Conservation (phyloP, 495 filamentous ascomycete genomes). For the Corynascus novoguineensis region DNA sequence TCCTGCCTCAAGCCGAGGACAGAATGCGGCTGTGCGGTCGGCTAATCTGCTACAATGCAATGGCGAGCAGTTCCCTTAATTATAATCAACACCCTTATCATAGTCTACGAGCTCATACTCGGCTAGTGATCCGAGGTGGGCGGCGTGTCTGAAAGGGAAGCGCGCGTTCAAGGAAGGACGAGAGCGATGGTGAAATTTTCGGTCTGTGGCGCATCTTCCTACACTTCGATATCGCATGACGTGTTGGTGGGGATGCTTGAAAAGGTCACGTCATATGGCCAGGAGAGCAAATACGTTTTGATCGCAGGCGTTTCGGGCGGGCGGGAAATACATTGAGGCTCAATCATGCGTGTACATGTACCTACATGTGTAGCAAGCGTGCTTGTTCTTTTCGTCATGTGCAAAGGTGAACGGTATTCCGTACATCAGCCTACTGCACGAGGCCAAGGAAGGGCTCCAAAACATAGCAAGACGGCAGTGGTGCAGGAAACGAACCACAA, state of each 20-base stretch:
- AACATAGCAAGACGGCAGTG: neutral
- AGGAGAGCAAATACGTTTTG: neutral
- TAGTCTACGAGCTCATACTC: conserved; percentile 81
- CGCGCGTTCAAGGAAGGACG: neutral
- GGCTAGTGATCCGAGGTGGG: conserved; percentile 50
- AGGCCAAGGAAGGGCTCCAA: neutral
- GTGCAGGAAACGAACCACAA: neutral
- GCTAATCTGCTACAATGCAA: neutral
- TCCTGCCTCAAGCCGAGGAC: neutral
- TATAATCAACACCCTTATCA: conserved; percentile 82
- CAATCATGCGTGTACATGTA: neutral
- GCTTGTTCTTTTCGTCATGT: neutral
- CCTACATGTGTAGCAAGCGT: neutral
- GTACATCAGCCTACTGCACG: neutral
- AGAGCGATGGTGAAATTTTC: too few species aligned
- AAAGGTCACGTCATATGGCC: neutral
- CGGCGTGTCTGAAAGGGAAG: neutral
- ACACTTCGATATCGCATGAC: neutral
- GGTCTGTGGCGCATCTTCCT: too few species aligned
- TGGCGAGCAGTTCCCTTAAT: conserved; percentile 76
- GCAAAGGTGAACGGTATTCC: neutral
- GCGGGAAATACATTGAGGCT: neutral
- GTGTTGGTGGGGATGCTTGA: neutral
- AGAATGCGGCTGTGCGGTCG: neutral
- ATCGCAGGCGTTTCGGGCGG: neutral